Conservation (phyloP, 805 yeast species). For the Yarrowia hollandica region DNA sequence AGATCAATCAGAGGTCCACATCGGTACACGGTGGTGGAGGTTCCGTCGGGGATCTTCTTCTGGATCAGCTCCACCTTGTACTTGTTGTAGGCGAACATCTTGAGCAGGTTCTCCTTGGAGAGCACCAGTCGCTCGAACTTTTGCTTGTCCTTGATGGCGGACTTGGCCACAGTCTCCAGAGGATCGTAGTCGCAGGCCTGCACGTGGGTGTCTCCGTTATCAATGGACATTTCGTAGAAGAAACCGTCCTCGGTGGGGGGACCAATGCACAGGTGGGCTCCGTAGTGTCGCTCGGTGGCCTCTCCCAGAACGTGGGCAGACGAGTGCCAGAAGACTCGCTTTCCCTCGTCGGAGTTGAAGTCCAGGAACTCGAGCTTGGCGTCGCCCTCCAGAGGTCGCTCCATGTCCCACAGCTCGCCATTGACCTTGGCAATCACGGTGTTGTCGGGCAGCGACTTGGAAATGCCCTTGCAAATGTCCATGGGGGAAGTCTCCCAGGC, state of each 20-base stretch:
- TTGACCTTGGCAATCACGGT: conserved; percentile 89
- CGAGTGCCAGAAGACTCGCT: conserved; percentile 97
- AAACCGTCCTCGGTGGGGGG: conserved; percentile 98
- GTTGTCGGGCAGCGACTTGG: conserved; percentile 84
- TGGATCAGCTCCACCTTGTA: conserved; percentile 86
- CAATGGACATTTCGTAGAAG: conserved; percentile 92
- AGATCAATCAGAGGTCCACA: conserved; percentile 97
- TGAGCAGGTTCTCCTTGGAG: conserved; percentile 85
- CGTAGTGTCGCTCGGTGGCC: conserved; percentile 94
- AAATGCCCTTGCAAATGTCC: conserved; percentile 78
- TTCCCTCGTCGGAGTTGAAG: conserved; percentile 92
- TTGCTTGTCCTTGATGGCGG: conserved; percentile 92
- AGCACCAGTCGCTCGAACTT: conserved; percentile 89
- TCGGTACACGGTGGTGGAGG: conserved; percentile 94
- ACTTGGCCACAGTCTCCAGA: conserved; percentile 82
- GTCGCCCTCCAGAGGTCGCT: conserved; percentile 84
- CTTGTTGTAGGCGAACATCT: conserved; percentile 94
- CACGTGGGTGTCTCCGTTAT: conserved; percentile 71
- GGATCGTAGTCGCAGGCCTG: conserved; percentile 79
- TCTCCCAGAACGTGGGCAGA: conserved; percentile 98
- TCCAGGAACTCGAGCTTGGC: conserved; percentile 74
- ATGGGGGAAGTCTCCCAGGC: conserved; percentile 90
- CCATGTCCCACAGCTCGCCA: conserved; percentile 91
- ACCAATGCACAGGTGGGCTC: conserved; percentile 89
- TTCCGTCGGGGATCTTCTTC: conserved; percentile 92